Evolutionary conservation across 2,329 filamentous ascomycete species (phyloP), one percentile per base, ranked within the genome.

Genomic region (Teratosphaeriaceae sp.): DNA sequence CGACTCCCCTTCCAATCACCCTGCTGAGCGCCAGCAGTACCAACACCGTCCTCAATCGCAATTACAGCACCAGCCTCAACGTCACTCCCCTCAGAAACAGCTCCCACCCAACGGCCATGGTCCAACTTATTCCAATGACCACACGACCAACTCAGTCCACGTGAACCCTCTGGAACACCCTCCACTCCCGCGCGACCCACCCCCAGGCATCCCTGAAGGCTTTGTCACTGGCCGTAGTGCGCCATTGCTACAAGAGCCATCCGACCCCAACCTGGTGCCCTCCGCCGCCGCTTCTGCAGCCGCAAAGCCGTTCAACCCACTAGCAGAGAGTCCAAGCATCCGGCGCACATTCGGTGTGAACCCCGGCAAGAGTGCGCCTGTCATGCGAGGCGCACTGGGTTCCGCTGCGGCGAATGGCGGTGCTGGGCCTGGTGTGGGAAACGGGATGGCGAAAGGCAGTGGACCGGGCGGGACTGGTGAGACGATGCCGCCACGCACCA

Each of bases 291-390:
- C 50, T 12, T 46, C 61, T 15, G 65, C 65, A 1, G 15, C 12
- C 16, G 9, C 30, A 34, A 16, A 8, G 18, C 24, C 38, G 13
- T 74, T 74, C 59, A 71, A 74, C 35, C 70, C 70, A 3, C 65
- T 73, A 41, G 66, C 60, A 11, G 70, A 73, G 38, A 71, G 66
- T 48, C 88, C 89, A 0, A 92, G 88, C 0, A 88, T 95, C 59
- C 79, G 87, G 48, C 89, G 90, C 60, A 96, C 90, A 0, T 84
- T 85, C 0, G 89, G 89, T 2, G 76, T 96, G 29, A 88, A 96
- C 57, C 87, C 94, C 58, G 80, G 69, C 18, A 82, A 79, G 40
- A 89, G 85, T 3, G 82, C 83, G 40, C 87, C 88, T 0, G 68
- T 95, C 2, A 75, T 74, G 3, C 76, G 74, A n/a, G 23, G 26